Percentiles rank a stretch among this genome's conserved stretches.
These are phyloP conservation scores for Alternaria atra DNA, from an alignment of 2,329 filamentous ascomycete genomes.

Conservation along the genomic window DNA sequence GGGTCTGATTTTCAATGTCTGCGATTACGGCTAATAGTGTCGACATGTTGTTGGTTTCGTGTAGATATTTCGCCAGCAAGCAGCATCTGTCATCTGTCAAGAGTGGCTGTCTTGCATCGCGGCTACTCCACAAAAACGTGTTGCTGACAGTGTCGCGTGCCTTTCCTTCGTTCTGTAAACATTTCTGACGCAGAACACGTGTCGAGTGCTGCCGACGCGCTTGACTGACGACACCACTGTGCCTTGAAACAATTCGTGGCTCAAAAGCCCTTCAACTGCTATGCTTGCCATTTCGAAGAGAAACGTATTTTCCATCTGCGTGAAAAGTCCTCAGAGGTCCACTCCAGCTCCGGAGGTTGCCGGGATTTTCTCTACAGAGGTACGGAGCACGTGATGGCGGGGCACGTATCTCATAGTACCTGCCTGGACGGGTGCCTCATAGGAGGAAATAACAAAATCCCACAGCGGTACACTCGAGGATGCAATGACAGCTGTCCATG, in stretches of 20 bases:
- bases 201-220: conserved; percentile 16
- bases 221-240: conserved; percentile 12
- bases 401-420: not conserved
- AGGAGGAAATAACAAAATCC: conserved; percentile 2
- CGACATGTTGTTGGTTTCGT: conserved; percentile 1
- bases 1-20: conserved; percentile 1
- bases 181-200: conserved; percentile 33
- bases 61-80: not conserved
- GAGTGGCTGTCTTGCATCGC: not conserved
- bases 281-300: not conserved
- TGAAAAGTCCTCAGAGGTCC: not conserved
- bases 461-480: conserved; percentile 5
- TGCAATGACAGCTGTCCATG: conserved; percentile 22
- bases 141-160: conserved; percentile 20
- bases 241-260: conserved; percentile 22
- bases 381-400: conserved; percentile 11
- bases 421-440: not conserved
- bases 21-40: conserved; percentile 6
- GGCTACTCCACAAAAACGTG: not conserved
- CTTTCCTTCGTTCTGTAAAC: conserved; percentile 25
- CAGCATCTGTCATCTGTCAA: conserved; percentile 7
- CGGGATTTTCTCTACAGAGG: not conserved
- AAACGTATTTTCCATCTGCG: not conserved
- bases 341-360: not conserved
- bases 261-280: not conserved